Percentiles rank a stretch among this genome's conserved stretches.
These are phyloP conservation scores for Pseudomicrostroma phylloplanum DNA, from an alignment of 1,284 basidiomycete genomes.

Conservation along the genomic window DNA sequence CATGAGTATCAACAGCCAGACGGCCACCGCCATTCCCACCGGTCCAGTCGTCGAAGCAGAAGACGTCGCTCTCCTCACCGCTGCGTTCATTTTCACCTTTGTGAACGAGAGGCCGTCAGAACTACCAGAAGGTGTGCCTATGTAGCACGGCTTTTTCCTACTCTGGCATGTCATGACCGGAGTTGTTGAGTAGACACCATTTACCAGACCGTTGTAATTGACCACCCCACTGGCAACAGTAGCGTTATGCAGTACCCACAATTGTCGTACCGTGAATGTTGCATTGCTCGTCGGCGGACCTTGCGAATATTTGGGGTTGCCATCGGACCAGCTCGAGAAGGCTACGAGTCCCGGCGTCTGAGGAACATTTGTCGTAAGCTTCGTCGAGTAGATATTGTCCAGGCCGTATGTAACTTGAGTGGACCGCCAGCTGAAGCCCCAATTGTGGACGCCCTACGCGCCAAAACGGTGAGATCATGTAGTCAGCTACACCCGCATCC, in stretches of 20 bases:
- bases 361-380: constrained; percentile 7
- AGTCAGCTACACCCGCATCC: too few species aligned
- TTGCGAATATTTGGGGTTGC: neutral
- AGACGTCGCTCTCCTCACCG: too few species aligned
- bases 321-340: constrained; percentile 10
- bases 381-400: neutral
- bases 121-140: neutral
- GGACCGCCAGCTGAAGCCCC: neutral
- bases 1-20: too few species aligned
- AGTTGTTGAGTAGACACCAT: neutral
- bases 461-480: too few species aligned
- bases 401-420: neutral
- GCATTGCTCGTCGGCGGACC: neutral
- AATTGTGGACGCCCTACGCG: neutral
- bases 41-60: too few species aligned
- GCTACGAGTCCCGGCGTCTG: constrained; percentile 4
- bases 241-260: neutral
- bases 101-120: neutral
- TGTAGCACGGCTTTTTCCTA: neutral
- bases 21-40: too few species aligned
- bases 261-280: neutral
- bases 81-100: neutral
- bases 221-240: neutral
- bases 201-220: neutral
- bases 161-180: neutral